Conservation (phyloP, 192 early-diverging fungal genomes). For the Podila epicladia region DNA sequence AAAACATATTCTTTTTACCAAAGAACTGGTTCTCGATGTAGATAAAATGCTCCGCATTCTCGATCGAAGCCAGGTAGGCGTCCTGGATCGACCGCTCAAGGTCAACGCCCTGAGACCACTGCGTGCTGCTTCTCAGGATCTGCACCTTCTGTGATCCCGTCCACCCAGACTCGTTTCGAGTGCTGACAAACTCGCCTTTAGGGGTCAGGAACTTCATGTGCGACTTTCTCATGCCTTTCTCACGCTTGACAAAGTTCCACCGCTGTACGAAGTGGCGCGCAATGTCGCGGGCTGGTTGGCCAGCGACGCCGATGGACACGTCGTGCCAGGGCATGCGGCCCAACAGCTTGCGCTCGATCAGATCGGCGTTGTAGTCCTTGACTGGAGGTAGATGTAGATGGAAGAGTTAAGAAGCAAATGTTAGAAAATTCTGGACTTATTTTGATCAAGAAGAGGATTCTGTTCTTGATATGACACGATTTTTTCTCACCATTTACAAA, state of each 20-base stretch:
- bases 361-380: conserved; percentile 15
- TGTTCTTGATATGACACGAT: neutral
- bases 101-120: conserved; percentile 73
- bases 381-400: conserved; percentile 6
- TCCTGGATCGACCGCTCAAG: conserved; percentile 82
- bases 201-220: conserved; percentile 74
- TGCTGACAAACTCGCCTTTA: conserved; percentile 68
- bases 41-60: conserved; percentile 79
- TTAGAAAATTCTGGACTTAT: neutral
- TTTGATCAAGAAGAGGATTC: neutral
- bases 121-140: conserved; percentile 70
- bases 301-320: conserved; percentile 80
- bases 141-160: conserved; percentile 72
- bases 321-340: conserved; percentile 94
- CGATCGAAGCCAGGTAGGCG: conserved; percentile 80
- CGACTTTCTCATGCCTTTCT: conserved; percentile 66
- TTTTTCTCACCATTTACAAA: neutral
- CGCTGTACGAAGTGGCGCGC: conserved; percentile 87
- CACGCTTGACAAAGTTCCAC: conserved; percentile 89
- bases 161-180: conserved; percentile 63
- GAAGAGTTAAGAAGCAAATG: neutral
- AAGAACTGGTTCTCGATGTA: conserved; percentile 97
- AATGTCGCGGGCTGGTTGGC: conserved; percentile 81
- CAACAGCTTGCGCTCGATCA: conserved; percentile 57
- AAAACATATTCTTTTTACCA: conserved; percentile 55